A percentile compares a stretch with the other conserved stretches of the same genome.
phyloP scores from a whole-genome alignment of 345 rosid species.

The Murraya koenigii region DNA sequence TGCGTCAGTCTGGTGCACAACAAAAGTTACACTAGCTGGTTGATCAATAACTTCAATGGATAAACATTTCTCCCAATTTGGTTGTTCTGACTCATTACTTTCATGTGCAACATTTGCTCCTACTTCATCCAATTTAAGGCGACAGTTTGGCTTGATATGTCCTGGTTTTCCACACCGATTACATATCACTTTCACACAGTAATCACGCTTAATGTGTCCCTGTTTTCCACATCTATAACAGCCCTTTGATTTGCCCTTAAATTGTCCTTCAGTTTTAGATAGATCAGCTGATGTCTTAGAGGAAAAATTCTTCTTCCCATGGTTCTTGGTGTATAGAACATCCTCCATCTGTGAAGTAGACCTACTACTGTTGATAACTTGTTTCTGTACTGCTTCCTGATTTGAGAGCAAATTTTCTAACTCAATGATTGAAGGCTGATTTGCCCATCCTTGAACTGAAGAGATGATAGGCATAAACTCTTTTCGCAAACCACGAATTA shows the following conservation, averaged over 20 bases:
- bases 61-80: not conserved
- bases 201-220: not conserved
- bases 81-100: not conserved
- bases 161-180: not conserved
- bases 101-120: not conserved
- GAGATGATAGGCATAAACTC: not conserved
- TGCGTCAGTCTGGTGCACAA: not conserved
- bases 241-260: not conserved
- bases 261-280: not conserved
- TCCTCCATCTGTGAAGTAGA: too few species aligned
- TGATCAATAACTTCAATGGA: too few species aligned
- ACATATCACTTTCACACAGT: not conserved
- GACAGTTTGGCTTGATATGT: not conserved
- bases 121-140: not conserved
- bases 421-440: not conserved
- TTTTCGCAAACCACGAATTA: not conserved
- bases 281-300: not conserved
- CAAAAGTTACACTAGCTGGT: accelerated
- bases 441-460: not conserved
- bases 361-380: too few species aligned
- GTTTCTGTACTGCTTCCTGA: not conserved
- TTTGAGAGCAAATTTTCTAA: not conserved
- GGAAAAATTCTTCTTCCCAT: not conserved
- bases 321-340: too few species aligned
- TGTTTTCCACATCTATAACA: not conserved